Conservation (phyloP, 352 stramenopile species). For the Elongisporangium prolatum region DNA sequence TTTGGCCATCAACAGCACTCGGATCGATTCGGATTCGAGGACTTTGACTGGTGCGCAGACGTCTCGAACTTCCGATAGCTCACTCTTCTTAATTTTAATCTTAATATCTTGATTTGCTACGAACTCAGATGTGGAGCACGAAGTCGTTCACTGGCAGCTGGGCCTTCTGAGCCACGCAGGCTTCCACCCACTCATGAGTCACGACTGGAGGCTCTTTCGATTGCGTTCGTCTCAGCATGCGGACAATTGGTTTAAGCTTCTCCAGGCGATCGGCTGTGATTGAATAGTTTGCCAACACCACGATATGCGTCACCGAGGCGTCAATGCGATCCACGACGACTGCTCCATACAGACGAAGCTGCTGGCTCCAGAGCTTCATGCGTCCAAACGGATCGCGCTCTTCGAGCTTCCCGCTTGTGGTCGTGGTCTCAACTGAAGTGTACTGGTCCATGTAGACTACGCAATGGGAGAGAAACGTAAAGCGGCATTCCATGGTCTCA, state of each 20-base stretch:
- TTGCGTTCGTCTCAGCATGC: constrained; percentile 33
- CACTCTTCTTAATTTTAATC: constrained; percentile 1
- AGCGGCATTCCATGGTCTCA: constrained; percentile 57
- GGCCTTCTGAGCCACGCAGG: constrained; percentile 31
- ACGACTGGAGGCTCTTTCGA: constrained; percentile 49
- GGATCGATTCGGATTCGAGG: constrained; percentile 45
- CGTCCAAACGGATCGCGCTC: constrained; percentile 18
- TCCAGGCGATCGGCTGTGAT: constrained; percentile 24
- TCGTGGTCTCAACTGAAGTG: constrained; percentile 10
- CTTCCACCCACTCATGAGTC: constrained; percentile 53
- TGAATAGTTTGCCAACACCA: constrained; percentile 22
- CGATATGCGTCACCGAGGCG: constrained; percentile 54
- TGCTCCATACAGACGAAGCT: constrained; percentile 54
- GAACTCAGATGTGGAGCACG: constrained; percentile 42
- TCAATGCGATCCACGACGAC: constrained; percentile 32
- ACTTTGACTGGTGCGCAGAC: constrained; percentile 74
- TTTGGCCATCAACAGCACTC: constrained; percentile 9
- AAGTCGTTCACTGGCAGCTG: constrained; percentile 58
- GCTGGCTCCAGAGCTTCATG: constrained; percentile 55
- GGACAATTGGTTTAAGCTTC: constrained; percentile 38
- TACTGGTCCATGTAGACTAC: constrained; percentile 58
- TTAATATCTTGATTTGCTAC: not conserved
- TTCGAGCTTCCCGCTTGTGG: not conserved
- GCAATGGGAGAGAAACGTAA: constrained; percentile 75
- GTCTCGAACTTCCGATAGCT: constrained; percentile 32